These are phyloP conservation scores for Peziza echinospora DNA, from an alignment of 495 filamentous ascomycete genomes.

Conservation along the genomic window DNA sequence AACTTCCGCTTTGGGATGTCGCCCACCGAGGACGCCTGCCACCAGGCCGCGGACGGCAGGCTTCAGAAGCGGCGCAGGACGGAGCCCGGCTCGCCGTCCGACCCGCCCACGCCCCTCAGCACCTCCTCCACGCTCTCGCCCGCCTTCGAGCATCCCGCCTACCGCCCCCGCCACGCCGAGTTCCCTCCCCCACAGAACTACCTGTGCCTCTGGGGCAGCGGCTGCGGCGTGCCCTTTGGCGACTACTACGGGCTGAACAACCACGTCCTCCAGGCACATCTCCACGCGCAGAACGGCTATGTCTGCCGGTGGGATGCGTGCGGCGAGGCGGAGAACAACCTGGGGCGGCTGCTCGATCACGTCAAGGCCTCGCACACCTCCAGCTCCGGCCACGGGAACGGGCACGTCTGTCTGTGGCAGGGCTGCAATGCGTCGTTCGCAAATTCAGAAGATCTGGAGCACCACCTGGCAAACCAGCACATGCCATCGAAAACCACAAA, in stretches of 20 bases:
- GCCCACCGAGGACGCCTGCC: neutral
- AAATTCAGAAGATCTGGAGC: slow-evolving; percentile 12
- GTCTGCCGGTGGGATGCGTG: slow-evolving; percentile 7
- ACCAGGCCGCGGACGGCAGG: neutral
- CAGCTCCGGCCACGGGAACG: neutral
- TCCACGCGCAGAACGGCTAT: neutral
- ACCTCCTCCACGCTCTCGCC: no score
- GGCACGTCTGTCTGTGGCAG: slow-evolving; percentile 15
- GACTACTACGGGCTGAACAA: slow-evolving; percentile 2
- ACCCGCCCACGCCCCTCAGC: no score
- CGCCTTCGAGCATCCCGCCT: no score
- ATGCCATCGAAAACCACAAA: neutral
- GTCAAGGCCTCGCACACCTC: slow-evolving; percentile 3
- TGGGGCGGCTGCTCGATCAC: slow-evolving; percentile 3
- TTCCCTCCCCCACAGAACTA: no score
- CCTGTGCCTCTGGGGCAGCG: slow-evolving; percentile 5
- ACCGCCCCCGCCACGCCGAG: no score
- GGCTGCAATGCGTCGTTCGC: slow-evolving; percentile 15
- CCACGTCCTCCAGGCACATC: slow-evolving; percentile 1
- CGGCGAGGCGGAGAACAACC: slow-evolving; percentile 2
- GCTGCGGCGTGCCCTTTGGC: slow-evolving; percentile 5
- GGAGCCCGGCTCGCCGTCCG: neutral
- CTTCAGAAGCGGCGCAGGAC: neutral
- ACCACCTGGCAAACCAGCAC: slow-evolving; percentile 11
- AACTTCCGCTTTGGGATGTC: no score